phyloP scores from a whole-genome alignment of 352 stramenopile genomes.

The Pythium aristosporum region DNA sequence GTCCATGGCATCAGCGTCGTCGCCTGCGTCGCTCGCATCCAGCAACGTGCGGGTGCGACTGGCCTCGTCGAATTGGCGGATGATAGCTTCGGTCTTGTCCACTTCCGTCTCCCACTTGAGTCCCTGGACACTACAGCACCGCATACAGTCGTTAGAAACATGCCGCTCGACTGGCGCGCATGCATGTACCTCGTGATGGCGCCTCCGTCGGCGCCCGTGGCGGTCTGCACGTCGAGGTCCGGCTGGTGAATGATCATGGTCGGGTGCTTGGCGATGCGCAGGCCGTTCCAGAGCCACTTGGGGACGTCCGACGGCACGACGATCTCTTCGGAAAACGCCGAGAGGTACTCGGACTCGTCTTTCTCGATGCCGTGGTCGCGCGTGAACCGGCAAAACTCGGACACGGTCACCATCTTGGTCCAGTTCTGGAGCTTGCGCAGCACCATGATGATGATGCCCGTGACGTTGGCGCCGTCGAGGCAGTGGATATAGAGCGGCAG shows the following conservation, averaged over 20 bases:
- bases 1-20: constrained; percentile 60
- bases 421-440: constrained; percentile 87
- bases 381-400: constrained; percentile 87
- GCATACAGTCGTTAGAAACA: neutral
- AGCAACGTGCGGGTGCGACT: constrained; percentile 62
- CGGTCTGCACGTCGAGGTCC: constrained; percentile 48
- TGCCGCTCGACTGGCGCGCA: neutral
- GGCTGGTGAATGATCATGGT: constrained; percentile 87
- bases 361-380: constrained; percentile 86
- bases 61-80: constrained; percentile 78
- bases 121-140: constrained; percentile 30
- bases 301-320: constrained; percentile 71
- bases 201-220: constrained; percentile 34
- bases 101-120: constrained; percentile 79
- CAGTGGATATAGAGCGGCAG: constrained; percentile 86
- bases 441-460: constrained; percentile 87
- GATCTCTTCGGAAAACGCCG: constrained; percentile 81
- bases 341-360: constrained; percentile 84
- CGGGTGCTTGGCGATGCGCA: constrained; percentile 81
- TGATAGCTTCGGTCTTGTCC: constrained; percentile 79
- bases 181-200: constrained; percentile 30
- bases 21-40: constrained; percentile 45
- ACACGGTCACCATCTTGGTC: constrained; percentile 80
- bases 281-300: constrained; percentile 83
- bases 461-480: constrained; percentile 86